Conservation (phyloP, 176 grass and related monocot species). For the Oropetium thomaeum region DNA sequence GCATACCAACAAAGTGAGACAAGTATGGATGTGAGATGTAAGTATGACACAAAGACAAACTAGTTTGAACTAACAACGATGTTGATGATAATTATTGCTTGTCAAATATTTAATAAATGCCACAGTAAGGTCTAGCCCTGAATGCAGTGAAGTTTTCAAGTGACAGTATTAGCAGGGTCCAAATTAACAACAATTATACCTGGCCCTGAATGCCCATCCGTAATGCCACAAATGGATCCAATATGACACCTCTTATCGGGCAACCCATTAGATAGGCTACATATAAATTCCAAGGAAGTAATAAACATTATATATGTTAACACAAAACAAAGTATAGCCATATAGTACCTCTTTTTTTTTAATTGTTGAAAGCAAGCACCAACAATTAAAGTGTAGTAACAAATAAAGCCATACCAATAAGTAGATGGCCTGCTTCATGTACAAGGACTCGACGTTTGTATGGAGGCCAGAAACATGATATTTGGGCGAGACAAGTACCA, state of each 20-base stretch:
- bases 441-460: conserved; percentile 78
- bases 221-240: conserved; percentile 93
- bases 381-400: not conserved
- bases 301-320: conserved; percentile 2
- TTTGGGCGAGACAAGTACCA: conserved; percentile 76
- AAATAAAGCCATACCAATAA: conserved; percentile 53
- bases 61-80: not conserved
- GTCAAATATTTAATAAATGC: not conserved
- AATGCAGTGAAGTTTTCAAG: conserved; percentile 3
- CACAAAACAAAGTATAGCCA: not conserved
- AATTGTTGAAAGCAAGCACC: no score
- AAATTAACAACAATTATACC: conserved; percentile 34
- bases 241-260: conserved; percentile 90
- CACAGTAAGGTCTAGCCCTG: not conserved
- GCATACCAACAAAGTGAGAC: not conserved
- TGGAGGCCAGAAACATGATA: conserved; percentile 87
- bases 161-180: not conserved
- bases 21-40: not conserved
- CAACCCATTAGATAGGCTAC: conserved; percentile 95
- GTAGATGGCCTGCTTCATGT: conserved; percentile 94
- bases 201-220: conserved; percentile 95
- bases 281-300: conserved; percentile 18
- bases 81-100: not conserved
- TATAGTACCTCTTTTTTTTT: no score
- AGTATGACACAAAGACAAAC: not conserved